Evolutionary conservation across 2,329 filamentous ascomycete species (phyloP).

Genomic region (Ilyonectria robusta): DNA sequence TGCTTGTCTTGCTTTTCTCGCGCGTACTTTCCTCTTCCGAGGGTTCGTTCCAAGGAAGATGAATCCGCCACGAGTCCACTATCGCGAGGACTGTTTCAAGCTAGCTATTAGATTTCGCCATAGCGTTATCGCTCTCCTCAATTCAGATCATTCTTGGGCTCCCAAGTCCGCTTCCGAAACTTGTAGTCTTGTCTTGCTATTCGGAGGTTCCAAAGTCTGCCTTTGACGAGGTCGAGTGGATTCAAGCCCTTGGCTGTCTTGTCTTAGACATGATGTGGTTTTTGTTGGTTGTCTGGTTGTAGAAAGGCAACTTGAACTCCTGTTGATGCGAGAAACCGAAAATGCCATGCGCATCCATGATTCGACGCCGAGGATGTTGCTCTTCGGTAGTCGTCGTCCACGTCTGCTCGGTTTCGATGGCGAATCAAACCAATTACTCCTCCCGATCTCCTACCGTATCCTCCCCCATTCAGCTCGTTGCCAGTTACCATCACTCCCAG

Average conservation of each 20-base stretch:
- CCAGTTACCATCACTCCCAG: conserved; percentile 18
- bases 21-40: conserved; percentile 42
- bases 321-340: conserved; percentile 45
- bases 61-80: conserved; percentile 47
- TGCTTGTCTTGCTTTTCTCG: conserved; percentile 51
- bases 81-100: conserved; percentile 53
- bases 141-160: conserved; percentile 47
- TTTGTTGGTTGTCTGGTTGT: conserved; percentile 38
- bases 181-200: conserved; percentile 40
- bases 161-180: conserved; percentile 47
- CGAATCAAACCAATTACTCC: conserved; percentile 49
- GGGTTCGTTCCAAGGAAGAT: conserved; percentile 44
- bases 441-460: conserved; percentile 30
- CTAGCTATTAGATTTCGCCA: conserved; percentile 55
- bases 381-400: conserved; percentile 37
- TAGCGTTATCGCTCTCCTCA: conserved; percentile 53
- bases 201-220: conserved; percentile 44
- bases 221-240: conserved; percentile 51
- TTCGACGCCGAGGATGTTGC: conserved; percentile 37
- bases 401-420: conserved; percentile 43
- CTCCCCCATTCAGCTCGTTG: conserved; percentile 26
- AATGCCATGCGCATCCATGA: conserved; percentile 36
- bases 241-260: conserved; percentile 48
- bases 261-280: conserved; percentile 44
- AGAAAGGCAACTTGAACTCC: conserved; percentile 48